phyloP scores from a whole-genome alignment of 2,329 filamentous ascomycete species.

The Thelonectria olida region DNA sequence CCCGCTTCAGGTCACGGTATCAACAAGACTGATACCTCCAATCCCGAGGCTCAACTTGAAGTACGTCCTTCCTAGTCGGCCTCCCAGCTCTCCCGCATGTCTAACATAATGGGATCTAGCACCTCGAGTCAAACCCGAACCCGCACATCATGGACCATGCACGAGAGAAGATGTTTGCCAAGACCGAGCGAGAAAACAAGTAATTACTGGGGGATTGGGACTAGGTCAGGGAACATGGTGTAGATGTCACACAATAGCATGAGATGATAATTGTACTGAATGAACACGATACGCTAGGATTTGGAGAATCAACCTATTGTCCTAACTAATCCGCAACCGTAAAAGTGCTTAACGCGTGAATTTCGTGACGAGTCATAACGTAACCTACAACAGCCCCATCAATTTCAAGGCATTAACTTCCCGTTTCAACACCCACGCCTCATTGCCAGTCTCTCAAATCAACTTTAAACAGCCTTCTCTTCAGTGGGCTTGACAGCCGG shows the following conservation, averaged over 20 bases:
- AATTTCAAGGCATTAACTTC: neutral
- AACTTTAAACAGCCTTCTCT: conserved; percentile 36
- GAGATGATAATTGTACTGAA: conserved; percentile 11
- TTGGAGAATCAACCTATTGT: conserved; percentile 28
- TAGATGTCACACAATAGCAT: neutral
- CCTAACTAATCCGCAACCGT: conserved; percentile 22
- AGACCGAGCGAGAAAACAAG: conserved; percentile 45
- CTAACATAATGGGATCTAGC: conserved; percentile 43
- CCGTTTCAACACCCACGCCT: neutral
- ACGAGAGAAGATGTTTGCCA: conserved; percentile 68
- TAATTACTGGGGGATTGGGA: neutral
- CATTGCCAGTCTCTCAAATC: too few species aligned
- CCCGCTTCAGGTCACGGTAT: conserved; percentile 67
- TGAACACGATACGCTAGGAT: neutral
- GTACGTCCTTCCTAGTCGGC: conserved; percentile 47
- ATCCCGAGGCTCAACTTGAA: conserved; percentile 61
- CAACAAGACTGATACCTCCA: conserved; percentile 57
- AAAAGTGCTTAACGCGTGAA: conserved; percentile 29
- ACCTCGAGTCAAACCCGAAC: conserved; percentile 72
- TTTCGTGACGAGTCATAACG: conserved; percentile 37
- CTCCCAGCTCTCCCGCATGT: neutral
- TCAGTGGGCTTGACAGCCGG: conserved; percentile 36
- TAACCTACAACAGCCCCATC: neutral
- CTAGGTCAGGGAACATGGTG: neutral
- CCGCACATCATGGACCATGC: conserved; percentile 68